Conservation (phyloP, 1,139 yeast genomes). For the Saccharomyces hybrid region DNA sequence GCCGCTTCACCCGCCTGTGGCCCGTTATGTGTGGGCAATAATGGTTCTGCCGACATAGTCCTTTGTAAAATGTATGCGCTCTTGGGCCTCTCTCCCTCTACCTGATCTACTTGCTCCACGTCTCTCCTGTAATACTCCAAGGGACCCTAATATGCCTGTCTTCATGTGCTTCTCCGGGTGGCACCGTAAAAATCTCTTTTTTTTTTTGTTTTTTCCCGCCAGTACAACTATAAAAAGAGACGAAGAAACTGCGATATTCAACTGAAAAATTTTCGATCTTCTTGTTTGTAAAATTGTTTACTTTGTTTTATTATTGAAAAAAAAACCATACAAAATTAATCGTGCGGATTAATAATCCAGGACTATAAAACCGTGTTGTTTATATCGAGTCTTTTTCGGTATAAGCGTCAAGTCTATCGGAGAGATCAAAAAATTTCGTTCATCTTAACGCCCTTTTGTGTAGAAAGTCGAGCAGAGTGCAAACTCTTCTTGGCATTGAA, state of each 20-base stretch:
- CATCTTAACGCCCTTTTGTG: slow-evolving; percentile 57
- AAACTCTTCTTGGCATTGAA: slow-evolving; percentile 10
- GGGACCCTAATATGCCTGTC: background rate
- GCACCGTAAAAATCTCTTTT: background rate
- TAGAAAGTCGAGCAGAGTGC: slow-evolving; percentile 11
- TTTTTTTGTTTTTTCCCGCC: background rate
- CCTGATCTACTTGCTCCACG: background rate
- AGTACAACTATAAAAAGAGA: slow-evolving; percentile 5
- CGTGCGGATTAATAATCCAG: slow-evolving; percentile 60
- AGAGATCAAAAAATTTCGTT: slow-evolving; percentile 44
- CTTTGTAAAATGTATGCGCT: background rate
- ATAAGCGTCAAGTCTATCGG: slow-evolving; percentile 61
- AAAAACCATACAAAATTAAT: slow-evolving; percentile 28
- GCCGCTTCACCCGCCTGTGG: slow-evolving; percentile 4
- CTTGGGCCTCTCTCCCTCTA: background rate
- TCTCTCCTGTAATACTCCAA: background rate
- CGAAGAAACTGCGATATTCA: background rate
- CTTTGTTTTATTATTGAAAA: slow-evolving; percentile 14
- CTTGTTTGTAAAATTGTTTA: background rate
- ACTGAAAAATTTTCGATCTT: too few species aligned
- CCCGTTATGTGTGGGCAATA: slow-evolving; percentile 9
- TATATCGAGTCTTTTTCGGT: slow-evolving; percentile 33
- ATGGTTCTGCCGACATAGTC: slow-evolving; percentile 11
- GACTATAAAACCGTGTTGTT: slow-evolving; percentile 62
- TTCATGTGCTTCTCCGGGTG: background rate